Evolutionary conservation across 805 yeast genomes (phyloP).

Genomic region (Metschnikowia proteae): DNA sequence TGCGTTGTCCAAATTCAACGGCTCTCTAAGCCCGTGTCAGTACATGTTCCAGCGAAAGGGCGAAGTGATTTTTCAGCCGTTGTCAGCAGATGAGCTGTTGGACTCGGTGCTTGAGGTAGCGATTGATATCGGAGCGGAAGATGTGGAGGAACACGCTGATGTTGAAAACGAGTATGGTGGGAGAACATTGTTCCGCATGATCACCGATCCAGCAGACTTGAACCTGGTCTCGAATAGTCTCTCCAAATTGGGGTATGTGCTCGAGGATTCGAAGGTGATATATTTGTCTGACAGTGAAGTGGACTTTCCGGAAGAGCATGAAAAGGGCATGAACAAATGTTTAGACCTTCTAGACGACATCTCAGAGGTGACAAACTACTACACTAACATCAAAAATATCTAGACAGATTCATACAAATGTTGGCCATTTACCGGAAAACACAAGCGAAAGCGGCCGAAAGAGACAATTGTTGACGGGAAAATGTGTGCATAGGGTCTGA

Average conservation of each 20-base stretch:
- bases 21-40: conserved; percentile 69
- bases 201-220: conserved; percentile 63
- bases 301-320: conserved; percentile 50
- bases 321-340: conserved; percentile 53
- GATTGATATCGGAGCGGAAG: conserved; percentile 77
- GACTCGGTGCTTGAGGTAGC: conserved; percentile 74
- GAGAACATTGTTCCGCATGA: conserved; percentile 38
- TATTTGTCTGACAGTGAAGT: conserved; percentile 60
- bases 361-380: conserved; percentile 81
- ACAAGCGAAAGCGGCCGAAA: background rate
- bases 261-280: conserved; percentile 69
- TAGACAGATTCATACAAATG: background rate
- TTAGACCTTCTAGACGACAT: conserved; percentile 62
- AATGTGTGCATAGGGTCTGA: no score
- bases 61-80: conserved; percentile 51
- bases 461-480: background rate
- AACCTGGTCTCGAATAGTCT: conserved; percentile 57
- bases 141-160: conserved; percentile 54
- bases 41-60: conserved; percentile 81
- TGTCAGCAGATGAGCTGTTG: conserved; percentile 34
- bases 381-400: conserved; percentile 56
- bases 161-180: conserved; percentile 39
- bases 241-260: conserved; percentile 49
- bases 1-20: conserved; percentile 66
- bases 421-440: background rate